Evolutionary conservation across 2,329 filamentous ascomycete genomes (phyloP), one percentile per base, ranked within the genome.

Genomic region (Dothideomycetes sp.): DNA sequence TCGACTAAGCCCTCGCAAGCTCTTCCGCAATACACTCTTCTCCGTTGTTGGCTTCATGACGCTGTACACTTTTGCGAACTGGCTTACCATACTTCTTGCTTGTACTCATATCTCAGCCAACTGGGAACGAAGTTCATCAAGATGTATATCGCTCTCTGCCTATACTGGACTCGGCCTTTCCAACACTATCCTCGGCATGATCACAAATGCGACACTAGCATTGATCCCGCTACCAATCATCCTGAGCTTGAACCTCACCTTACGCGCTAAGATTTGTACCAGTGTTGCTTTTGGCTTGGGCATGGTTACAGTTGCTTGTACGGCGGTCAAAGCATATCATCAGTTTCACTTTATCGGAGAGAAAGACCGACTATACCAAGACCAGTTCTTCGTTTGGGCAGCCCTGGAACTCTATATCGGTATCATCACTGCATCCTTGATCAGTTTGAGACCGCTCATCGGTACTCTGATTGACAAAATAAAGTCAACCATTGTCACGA

Each of bases 101-200:
- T 73, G 70, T 45, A 40, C 61, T 15, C 68, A 69, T 0, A 55
- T 71, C 5, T 36, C 50, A 10, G 67, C 68, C 7, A 57, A 58
- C 0, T 73, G 70, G 70, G 48, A 56, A 4, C 53, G 49, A 3
- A 52, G 50, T 5, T 53, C 47, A 15, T 64, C 65, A 0, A 60
- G 57, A n/a, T 73, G 69, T 49, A 69, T 64, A 47, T 60, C 56
- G 9, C 51, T 53, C 22, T 45, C 40, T 2, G 62, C 60, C 1
- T 71, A 66, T 47, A 59, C 55, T n/a, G 55, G 58, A 19, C 57
- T 71, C 17, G 67, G 64, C 11, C 50, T 72, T n/a, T 62, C 65
- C 50, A 68, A 70, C 51, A 65, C 63, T 49, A 53, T 56, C 19
- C 53, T 65, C 40, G 64, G 62, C 35, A 64, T 64, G 41, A 27